Percentiles rank a stretch among this genome's conserved stretches.
These are phyloP conservation scores for Grosmannia clavigera DNA, from an alignment of 2,329 filamentous ascomycete genomes.

Conservation along the genomic window DNA sequence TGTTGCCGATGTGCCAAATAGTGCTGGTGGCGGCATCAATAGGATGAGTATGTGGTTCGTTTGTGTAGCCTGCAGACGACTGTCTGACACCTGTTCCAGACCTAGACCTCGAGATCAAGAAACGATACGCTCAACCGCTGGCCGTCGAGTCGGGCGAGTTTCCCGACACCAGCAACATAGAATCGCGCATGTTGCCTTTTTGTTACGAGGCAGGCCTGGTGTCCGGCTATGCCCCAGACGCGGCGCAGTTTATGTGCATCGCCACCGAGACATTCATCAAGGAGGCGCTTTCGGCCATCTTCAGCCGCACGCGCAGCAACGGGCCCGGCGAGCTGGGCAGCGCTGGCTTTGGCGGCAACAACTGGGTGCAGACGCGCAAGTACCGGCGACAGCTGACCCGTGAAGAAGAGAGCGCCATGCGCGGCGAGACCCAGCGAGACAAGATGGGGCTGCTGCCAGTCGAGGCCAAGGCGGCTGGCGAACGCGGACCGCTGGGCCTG, in stretches of 20 bases:
- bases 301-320: conserved; percentile 52
- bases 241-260: conserved; percentile 50
- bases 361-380: conserved; percentile 66
- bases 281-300: conserved; percentile 49
- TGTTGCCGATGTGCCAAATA: conserved; percentile 49
- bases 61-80: background rate
- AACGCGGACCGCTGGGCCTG: conserved; percentile 60
- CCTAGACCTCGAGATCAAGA: conserved; percentile 54
- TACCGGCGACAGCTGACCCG: conserved; percentile 62
- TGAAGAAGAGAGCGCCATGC: conserved; percentile 61
- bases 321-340: conserved; percentile 49
- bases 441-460: conserved; percentile 68
- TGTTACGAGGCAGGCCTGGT: conserved; percentile 54
- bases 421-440: conserved; percentile 64
- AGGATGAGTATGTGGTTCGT: conserved; percentile 55
- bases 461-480: conserved; percentile 64
- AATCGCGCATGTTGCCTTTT: conserved; percentile 53
- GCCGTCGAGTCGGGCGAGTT: conserved; percentile 59
- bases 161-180: conserved; percentile 50
- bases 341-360: conserved; percentile 51
- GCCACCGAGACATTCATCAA: conserved; percentile 58
- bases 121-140: conserved; percentile 50
- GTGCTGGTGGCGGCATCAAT: conserved; percentile 56
- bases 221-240: conserved; percentile 45
- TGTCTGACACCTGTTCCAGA: conserved; percentile 25